A percentile compares a stretch with the other conserved stretches of the same genome.
Evolutionary conservation across 139 green algal genomes (phyloP).

Genomic region (Eudorina sp.): DNA sequence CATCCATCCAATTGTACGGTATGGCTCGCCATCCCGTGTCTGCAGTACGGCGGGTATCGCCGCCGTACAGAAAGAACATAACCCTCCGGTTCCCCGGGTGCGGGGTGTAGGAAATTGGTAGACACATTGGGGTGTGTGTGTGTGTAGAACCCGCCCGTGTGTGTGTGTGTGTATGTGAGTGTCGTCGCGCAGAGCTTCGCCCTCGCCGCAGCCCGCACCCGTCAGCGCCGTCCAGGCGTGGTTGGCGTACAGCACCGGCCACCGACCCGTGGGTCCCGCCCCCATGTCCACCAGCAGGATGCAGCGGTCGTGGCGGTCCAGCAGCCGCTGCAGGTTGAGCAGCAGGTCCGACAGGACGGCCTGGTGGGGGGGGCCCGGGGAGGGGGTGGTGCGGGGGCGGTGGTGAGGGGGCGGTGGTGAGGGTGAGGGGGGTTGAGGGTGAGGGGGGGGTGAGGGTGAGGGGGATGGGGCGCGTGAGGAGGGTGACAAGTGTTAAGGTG

Average conservation of each 20-base stretch:
- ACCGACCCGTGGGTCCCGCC: conserved; percentile 5
- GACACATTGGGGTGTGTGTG: too few relatives aligned
- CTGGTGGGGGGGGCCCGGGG: background rate
- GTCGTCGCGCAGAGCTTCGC: too few relatives aligned
- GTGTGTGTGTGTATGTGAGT: too few relatives aligned
- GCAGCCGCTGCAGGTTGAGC: conserved; percentile 32
- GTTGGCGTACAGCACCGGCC: conserved; percentile 49
- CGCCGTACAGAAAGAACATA: too few relatives aligned
- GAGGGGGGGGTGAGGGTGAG: background rate
- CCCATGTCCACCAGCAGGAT: conserved; percentile 27
- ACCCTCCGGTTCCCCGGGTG: too few relatives aligned
- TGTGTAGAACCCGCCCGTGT: too few relatives aligned
- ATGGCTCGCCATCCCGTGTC: too few relatives aligned
- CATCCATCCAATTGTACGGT: too few relatives aligned
- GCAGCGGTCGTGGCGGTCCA: conserved; percentile 42
- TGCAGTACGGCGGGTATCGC: too few relatives aligned
- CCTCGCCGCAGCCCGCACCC: too few relatives aligned
- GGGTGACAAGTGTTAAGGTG: background rate
- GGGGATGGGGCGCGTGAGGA: background rate
- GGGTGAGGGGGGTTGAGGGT: background rate
- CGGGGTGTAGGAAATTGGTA: too few relatives aligned
- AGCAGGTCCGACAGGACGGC: conserved; percentile 40
- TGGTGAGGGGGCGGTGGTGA: background rate
- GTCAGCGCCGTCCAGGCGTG: conserved; percentile 35
- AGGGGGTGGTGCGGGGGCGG: background rate